These are phyloP conservation scores for Meyerozyma sp. DNA, from an alignment of 1,139 yeast species.

Conservation along the genomic window DNA sequence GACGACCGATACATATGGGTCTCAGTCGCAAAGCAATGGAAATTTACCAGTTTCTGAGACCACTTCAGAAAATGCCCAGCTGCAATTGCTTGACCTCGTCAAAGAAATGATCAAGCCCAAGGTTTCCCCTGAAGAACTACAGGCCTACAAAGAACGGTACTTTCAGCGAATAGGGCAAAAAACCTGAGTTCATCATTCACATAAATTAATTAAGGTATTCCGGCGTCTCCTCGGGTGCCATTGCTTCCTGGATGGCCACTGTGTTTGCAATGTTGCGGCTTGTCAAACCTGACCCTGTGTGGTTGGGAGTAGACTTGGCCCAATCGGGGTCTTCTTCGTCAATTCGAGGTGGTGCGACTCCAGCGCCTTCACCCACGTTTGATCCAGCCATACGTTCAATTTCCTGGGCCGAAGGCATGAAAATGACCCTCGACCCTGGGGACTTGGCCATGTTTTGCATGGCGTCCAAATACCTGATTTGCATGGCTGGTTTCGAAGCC, in stretches of 20 bases:
- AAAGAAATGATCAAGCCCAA: not conserved
- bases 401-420: constrained; percentile 58
- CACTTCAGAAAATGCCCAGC: not conserved
- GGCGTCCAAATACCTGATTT: constrained; percentile 75
- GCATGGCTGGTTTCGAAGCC: constrained; percentile 76
- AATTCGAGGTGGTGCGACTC: constrained; percentile 3
- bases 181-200: not conserved
- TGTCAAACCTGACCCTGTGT: constrained; percentile 5
- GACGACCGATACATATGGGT: not conserved
- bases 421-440: constrained; percentile 62
- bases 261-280: constrained; percentile 10
- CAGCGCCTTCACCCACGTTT: constrained; percentile 5
- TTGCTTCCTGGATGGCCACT: constrained; percentile 15
- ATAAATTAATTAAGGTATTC: not conserved
- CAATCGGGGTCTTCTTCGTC: constrained; percentile 14
- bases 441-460: constrained; percentile 68
- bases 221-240: constrained; percentile 1
- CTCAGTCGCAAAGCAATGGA: not conserved
- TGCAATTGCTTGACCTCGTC: not conserved
- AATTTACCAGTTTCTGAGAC: not conserved
- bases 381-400: constrained; percentile 28
- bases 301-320: constrained; percentile 7
- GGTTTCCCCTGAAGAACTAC: not conserved
- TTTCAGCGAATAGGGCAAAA: constrained; percentile 1
- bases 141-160: constrained; percentile 3